These are phyloP conservation scores for Myriosclerotinia scirpicola DNA, from an alignment of 2,329 filamentous ascomycete genomes.

Conservation along the genomic window DNA sequence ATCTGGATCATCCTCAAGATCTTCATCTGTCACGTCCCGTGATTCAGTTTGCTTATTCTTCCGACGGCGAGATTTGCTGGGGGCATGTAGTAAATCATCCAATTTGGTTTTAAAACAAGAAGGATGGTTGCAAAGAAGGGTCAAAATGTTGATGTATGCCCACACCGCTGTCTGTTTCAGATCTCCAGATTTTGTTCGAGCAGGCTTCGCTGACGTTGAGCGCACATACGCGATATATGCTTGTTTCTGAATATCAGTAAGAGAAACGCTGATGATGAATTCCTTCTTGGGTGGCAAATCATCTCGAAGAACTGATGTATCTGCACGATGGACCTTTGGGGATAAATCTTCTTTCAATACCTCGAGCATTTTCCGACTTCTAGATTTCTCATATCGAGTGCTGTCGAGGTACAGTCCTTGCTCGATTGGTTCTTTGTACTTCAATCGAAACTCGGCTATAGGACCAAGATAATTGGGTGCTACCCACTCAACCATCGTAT, in stretches of 20 bases:
- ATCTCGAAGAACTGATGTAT: constrained; percentile 64
- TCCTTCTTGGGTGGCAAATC: constrained; percentile 75
- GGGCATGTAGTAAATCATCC: constrained; percentile 32
- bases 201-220: constrained; percentile 39
- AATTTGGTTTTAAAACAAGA: constrained; percentile 48
- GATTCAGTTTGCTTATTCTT: not conserved
- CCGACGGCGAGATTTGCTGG: not conserved
- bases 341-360: constrained; percentile 70
- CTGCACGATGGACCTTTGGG: constrained; percentile 76
- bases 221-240: constrained; percentile 59
- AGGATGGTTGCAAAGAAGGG: constrained; percentile 60
- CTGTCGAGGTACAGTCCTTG: constrained; percentile 70
- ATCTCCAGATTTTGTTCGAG: constrained; percentile 39
- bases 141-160: constrained; percentile 53
- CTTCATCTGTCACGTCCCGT: constrained; percentile 16
- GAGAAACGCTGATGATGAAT: constrained; percentile 73
- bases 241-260: constrained; percentile 63
- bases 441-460: constrained; percentile 62
- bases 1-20: constrained; percentile 32
- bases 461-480: constrained; percentile 75
- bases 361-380: constrained; percentile 64
- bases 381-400: constrained; percentile 52
- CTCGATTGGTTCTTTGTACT: constrained; percentile 73
- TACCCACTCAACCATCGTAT: constrained; percentile 85
- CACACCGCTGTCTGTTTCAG: constrained; percentile 49